Percentiles rank a stretch among this genome's conserved stretches.
Evolutionary conservation across 2,329 filamentous ascomycete species (phyloP).

Genomic region (Trichothecium roseum): DNA sequence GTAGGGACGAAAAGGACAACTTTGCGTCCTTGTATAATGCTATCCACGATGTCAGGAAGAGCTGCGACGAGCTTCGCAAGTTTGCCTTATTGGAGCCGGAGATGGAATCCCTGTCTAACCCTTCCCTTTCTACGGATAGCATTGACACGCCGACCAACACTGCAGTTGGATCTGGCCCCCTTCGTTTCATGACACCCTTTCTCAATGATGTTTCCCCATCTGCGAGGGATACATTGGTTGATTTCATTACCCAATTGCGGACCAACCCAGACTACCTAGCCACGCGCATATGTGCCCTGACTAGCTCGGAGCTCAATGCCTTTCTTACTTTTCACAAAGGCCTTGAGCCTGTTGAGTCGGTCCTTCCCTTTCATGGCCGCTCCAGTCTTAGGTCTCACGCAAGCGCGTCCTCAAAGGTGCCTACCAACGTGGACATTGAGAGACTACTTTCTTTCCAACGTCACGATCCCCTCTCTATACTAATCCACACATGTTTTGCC

Average conservation of each 20-base stretch:
- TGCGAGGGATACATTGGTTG: constrained; percentile 64
- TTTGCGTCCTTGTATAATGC: constrained; percentile 69
- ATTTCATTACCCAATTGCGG: constrained; percentile 71
- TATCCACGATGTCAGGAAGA: constrained; percentile 68
- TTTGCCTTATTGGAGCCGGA: constrained; percentile 65
- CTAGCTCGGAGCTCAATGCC: constrained; percentile 63
- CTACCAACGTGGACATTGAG: constrained; percentile 58
- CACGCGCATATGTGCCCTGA: constrained; percentile 66
- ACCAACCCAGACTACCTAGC: constrained; percentile 84
- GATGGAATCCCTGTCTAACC: constrained; percentile 46
- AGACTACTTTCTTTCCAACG: constrained; percentile 80
- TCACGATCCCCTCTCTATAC: constrained; percentile 72
- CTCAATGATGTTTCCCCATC: constrained; percentile 66
- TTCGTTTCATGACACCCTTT: constrained; percentile 42
- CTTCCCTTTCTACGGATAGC: constrained; percentile 34
- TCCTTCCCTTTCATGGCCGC: constrained; percentile 58
- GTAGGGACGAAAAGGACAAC: constrained; percentile 66
- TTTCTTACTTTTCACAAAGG: constrained; percentile 71
- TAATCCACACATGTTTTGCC: constrained; percentile 84
- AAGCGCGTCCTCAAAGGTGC: constrained; percentile 31
- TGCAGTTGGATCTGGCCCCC: constrained; percentile 12
- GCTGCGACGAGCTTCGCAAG: constrained; percentile 61
- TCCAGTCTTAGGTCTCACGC: constrained; percentile 34
- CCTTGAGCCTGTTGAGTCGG: constrained; percentile 73
- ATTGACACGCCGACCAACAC: constrained; percentile 35